Evolutionary conservation across 2,329 filamentous ascomycete genomes (phyloP), one percentile per base, ranked within the genome.

Genomic region (Alternaria gansuensis): DNA sequence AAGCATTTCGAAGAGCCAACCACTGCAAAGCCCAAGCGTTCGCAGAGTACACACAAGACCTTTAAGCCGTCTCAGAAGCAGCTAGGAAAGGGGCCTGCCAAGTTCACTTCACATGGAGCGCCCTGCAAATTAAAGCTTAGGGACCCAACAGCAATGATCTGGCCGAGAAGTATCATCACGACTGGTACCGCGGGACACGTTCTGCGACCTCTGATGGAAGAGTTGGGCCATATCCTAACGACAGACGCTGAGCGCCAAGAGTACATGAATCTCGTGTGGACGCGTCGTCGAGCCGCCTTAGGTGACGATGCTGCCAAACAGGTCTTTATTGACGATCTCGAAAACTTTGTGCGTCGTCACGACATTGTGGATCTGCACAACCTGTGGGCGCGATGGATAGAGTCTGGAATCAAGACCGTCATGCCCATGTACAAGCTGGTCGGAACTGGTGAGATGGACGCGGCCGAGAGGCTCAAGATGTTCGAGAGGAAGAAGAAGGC

Each of bases 291-390:
- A n/a, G 45, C 51, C 9, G 44, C 44, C 8, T 29, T 24, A 14
- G 24, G 17, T 14, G 29, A 53, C 1, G 28, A 29, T 28, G 9
- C 11, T 8, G 36, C 28, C 14, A 40, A 33, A 13, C 17, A 26
- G 9, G n/a, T 5, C 5, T 33, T 54, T n/a, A 3, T 36, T 17
- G 2, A 14, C 8, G 44, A 54, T 4, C 24, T 59, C 4, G 23
- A 54, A 2, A 17, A 1, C 3, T 54, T 59, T 4, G 51, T 59
- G 13, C 28, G 29, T 14, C 13, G 11, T n/a, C 44, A 50, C n/a
- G 37, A 31, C 10, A 50, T 59, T 10, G 37, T 55, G 3, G 45
- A 45, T 7, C 31, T 39, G 37, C 56, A 59, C 14, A 48, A 48
- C 31, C 21, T 33, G 3, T 48, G 44, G 44, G 44, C 44, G 11